These are phyloP conservation scores for Stephania yunnanensis DNA, from an alignment of 164 flowering plant species.

Conservation along the genomic window DNA sequence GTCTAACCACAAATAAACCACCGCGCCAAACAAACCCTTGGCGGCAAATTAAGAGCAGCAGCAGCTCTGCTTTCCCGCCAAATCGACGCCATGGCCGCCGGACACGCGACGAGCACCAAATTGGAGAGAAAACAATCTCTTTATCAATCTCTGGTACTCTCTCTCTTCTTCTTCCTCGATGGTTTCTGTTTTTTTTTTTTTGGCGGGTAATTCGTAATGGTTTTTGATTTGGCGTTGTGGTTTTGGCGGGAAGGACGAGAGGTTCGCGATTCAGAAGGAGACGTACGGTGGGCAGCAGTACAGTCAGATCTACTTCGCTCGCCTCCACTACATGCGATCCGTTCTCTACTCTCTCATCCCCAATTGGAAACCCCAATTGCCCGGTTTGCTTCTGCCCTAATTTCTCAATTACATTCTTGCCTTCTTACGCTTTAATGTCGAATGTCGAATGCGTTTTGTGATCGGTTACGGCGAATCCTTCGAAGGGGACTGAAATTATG, in stretches of 20 bases:
- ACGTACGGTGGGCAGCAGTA: constrained; percentile 90
- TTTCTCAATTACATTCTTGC: background rate
- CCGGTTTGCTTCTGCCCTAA: constrained; percentile 30
- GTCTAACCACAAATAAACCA: too few species aligned
- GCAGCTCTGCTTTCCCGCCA: constrained; percentile 26
- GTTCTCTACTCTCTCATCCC: constrained; percentile 57
- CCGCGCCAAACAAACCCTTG: too few species aligned
- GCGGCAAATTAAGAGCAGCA: too few species aligned
- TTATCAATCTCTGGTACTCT: constrained; percentile 44
- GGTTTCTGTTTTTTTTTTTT: background rate
- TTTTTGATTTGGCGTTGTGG: background rate
- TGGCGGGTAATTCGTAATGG: background rate
- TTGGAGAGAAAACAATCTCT: constrained; percentile 51
- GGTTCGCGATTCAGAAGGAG: constrained; percentile 60
- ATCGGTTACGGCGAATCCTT: too few species aligned
- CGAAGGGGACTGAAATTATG: too few species aligned
- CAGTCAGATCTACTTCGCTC: constrained; percentile 88
- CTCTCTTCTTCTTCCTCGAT: background rate
- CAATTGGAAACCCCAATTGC: constrained; percentile 76
- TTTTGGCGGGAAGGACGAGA: constrained; percentile 50
- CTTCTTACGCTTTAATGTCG: background rate
- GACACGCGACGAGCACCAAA: constrained; percentile 24
- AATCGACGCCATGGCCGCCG: constrained; percentile 42
- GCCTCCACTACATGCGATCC: constrained; percentile 69
- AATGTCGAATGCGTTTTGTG: background rate